phyloP scores from a whole-genome alignment of 2,329 filamentous ascomycete genomes.

The Monilinia fructigena region DNA sequence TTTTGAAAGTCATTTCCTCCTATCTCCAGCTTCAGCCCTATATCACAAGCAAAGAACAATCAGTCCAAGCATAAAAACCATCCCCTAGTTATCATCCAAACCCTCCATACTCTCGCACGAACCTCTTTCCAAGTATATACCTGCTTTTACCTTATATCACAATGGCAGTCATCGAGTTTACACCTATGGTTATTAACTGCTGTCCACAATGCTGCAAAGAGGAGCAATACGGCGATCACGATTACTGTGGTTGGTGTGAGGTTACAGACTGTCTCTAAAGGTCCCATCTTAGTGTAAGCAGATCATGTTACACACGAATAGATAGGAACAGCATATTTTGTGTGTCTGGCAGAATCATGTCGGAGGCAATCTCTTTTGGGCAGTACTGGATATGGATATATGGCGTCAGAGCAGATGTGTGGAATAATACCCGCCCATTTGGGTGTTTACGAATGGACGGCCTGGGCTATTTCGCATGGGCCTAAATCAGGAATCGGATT shows the following conservation, averaged over 20 bases:
- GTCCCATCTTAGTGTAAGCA: not conserved
- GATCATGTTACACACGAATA: not conserved
- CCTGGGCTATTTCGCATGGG: not conserved
- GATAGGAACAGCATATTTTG: not conserved
- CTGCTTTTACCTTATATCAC: not conserved
- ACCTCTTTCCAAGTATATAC: not conserved
- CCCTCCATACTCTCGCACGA: not conserved
- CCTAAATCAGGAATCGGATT: not conserved
- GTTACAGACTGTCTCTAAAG: constrained; percentile 35
- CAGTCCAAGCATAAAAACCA: not conserved
- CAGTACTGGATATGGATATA: constrained; percentile 7
- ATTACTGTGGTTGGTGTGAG: constrained; percentile 51
- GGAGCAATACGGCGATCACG: constrained; percentile 50
- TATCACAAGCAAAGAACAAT: not conserved
- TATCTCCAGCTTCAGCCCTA: constrained; percentile 1
- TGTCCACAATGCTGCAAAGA: constrained; percentile 54
- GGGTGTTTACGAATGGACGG: constrained; percentile 4
- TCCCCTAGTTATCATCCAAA: not conserved
- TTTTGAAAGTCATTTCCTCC: not conserved
- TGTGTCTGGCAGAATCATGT: not conserved
- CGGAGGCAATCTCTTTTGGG: constrained; percentile 7
- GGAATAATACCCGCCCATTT: constrained; percentile 6
- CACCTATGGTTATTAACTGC: constrained; percentile 50
- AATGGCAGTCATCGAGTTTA: constrained; percentile 47
- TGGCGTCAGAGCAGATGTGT: constrained; percentile 9